Conservation (phyloP, 257 asterid genomes). For the Jacaranda mimosifolia region DNA sequence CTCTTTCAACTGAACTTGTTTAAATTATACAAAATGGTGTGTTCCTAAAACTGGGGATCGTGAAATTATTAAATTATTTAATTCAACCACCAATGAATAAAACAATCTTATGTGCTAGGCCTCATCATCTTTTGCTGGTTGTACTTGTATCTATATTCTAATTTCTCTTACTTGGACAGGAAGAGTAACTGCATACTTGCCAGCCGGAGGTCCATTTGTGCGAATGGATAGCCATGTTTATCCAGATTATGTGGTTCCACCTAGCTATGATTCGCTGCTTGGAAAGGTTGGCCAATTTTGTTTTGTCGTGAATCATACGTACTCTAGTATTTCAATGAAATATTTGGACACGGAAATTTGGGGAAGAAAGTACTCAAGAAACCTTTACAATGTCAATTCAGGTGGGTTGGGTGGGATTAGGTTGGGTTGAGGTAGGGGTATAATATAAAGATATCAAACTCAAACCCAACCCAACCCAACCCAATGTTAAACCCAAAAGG, state of each 20-base stretch:
- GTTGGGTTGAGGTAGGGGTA: too few relatives aligned
- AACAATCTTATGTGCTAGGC: slow-evolving; percentile 17
- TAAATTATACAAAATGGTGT: slow-evolving; percentile 2
- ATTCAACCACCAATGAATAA: background rate
- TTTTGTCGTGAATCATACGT: slow-evolving; percentile 8
- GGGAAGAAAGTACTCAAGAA: slow-evolving; percentile 12
- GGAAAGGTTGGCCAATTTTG: slow-evolving; percentile 73
- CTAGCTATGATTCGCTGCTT: slow-evolving; percentile 96
- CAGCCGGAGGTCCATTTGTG: slow-evolving; percentile 98
- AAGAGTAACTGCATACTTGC: slow-evolving; percentile 92
- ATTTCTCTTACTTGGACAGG: slow-evolving; percentile 62
- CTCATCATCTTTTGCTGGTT: background rate
- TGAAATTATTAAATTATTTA: background rate
- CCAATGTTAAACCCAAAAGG: too few relatives aligned
- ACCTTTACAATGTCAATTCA: too few relatives aligned
- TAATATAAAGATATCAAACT: too few relatives aligned
- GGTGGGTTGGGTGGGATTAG: too few relatives aligned
- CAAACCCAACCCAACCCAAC: too few relatives aligned
- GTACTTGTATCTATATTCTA: slow-evolving; percentile 17
- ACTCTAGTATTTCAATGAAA: slow-evolving; percentile 11
- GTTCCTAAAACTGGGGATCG: slow-evolving; percentile 8
- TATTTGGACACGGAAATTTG: slow-evolving; percentile 6
- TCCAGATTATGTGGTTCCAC: slow-evolving; percentile 98
- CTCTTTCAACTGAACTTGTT: background rate
- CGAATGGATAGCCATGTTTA: slow-evolving; percentile 99